Percentiles rank a stretch among this genome's conserved stretches.
Conservation (phyloP, 2,329 filamentous ascomycete genomes). For the Sporothrix mexicana region DNA sequence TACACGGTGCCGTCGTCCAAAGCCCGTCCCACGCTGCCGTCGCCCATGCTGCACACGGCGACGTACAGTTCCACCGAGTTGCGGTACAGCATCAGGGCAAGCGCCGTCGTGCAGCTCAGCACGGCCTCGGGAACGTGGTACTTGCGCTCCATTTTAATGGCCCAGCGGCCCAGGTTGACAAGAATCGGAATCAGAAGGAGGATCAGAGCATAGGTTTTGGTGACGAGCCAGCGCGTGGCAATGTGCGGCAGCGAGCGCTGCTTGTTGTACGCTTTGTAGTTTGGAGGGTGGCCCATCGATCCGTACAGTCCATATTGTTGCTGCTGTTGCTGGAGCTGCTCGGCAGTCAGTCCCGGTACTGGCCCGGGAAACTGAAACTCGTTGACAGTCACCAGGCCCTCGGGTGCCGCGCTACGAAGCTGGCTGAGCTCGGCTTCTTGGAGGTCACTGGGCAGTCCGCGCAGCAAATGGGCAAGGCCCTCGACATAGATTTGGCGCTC, state of each 20-base stretch:
- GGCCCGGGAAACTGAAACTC: conserved; percentile 20
- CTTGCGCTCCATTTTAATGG: conserved; percentile 37
- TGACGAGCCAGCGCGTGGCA: conserved; percentile 37
- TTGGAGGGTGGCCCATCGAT: not conserved
- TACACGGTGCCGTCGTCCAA: conserved; percentile 40
- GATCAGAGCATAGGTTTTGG: conserved; percentile 33
- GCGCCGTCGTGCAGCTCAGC: conserved; percentile 30
- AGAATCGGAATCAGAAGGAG: conserved; percentile 35
- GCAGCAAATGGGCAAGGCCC: conserved; percentile 67
- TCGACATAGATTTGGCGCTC: conserved; percentile 69
- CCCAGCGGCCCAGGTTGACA: conserved; percentile 22
- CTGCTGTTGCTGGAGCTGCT: conserved; percentile 31
- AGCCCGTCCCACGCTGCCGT: conserved; percentile 37
- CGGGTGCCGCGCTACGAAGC: conserved; percentile 59
- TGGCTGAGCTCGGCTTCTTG: conserved; percentile 59
- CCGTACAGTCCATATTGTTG: conserved; percentile 22
- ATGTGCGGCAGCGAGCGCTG: conserved; percentile 35
- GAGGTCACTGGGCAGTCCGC: conserved; percentile 64
- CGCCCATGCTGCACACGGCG: conserved; percentile 35
- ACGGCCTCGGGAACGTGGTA: conserved; percentile 37
- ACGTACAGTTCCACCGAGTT: conserved; percentile 33
- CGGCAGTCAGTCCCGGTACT: conserved; percentile 9
- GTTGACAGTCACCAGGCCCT: conserved; percentile 37
- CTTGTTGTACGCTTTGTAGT: not conserved
- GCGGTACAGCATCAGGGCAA: conserved; percentile 31